Evolutionary conservation across 345 rosid species (phyloP), one percentile per base, ranked within the genome.

Genomic region (Streptanthus diversifolius): DNA sequence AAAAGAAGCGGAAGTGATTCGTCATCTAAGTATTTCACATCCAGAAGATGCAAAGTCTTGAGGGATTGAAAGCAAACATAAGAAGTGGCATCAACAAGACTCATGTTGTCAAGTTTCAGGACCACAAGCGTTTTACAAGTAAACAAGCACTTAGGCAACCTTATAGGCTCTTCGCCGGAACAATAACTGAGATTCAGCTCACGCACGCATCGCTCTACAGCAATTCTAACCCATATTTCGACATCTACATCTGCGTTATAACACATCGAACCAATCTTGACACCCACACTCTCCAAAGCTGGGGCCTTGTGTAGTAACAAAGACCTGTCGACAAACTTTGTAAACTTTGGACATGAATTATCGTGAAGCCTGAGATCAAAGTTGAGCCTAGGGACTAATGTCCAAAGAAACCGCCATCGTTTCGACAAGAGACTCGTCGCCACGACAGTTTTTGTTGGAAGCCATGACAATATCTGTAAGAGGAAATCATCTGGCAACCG

Each of bases 401-500:
- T 54, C 79, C 79, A 76, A 7, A 76, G 79, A 62, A 3, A 24
- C 48, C 59, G 30, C 75, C 70, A 76, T 1, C 75, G 70, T 45
- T 54, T 76, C 0, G 79, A 76, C 11, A 76, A 44, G 48, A 63
- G 59, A 44, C 75, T 76, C 5, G 70, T 76, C 5, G 22, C 66
- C 59, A 69, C 9, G 44, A 21, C 75, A 36, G 69, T 70, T 69
- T 69, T 76, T 1, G 66, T 69, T 7, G 79, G 75, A 54, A 76
- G 74, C 12, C 48, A 14, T 33, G 75, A 69, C 12, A 76, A 22
- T 33, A 76, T 76, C 65, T 45, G 73, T 63, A 76, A 12, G 8
- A 76, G 75, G 74, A 62, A 76, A 63, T 68, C 79, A 61, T 76
- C 79, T 53, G 79, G 79, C 3, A 76, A 44, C 11, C 30, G 41